Base-by-base conservation (phyloP, 495 filamentous ascomycete species). In the Penicillium macrosclerotiorum region DNA sequence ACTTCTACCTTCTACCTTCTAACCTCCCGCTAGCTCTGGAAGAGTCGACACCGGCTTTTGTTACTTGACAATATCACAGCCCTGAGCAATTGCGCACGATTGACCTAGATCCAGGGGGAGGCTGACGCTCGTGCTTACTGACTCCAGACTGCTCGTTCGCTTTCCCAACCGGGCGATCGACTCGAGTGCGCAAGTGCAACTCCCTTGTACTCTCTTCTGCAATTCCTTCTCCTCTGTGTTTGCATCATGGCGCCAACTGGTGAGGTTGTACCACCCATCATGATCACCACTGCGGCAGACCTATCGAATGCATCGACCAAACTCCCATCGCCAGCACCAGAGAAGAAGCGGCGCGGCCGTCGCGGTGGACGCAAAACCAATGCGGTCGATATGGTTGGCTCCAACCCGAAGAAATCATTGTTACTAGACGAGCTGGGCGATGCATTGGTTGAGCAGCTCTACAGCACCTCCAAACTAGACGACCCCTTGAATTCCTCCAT, bases 361-460 rank as follows among this genome's bases (percentile, higher is more conserved):
- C 37, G 48, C 3, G 49, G 19, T 20, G 49, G 44, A n/a, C n/a
- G n/a, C 6, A 54, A 57, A 23, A n/a, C 19, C 9, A 58, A 46
- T 17, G 7, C 27, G 3, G 22, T 25, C 13, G 38, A 47, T 13
- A 31, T 41, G 2, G n/a, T 24, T n/a, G 41, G 16, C 3, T 1
- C 31, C 9, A 56, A 47, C 3, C 17, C 45, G 0, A 57, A 55
- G 32, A 60, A 64, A 35, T 12, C 32, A 3, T 19, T 52, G 33
- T 37, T 65, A 3, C 7, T 60, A 16, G 51, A 62, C 19, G 56
- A 61, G 30, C 33, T 65, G 11, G 59, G 56, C 2, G 49, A 60
- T 29, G 32, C 37, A 1, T 33, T 65, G 31, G 29, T 60, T 16
- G 49, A 55, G 4, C 55, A 60, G 30, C 43, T 60, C 18, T 55